These are phyloP conservation scores for Aureobasidium sp. DNA, from an alignment of 2,329 filamentous ascomycete genomes.

Conservation along the genomic window DNA sequence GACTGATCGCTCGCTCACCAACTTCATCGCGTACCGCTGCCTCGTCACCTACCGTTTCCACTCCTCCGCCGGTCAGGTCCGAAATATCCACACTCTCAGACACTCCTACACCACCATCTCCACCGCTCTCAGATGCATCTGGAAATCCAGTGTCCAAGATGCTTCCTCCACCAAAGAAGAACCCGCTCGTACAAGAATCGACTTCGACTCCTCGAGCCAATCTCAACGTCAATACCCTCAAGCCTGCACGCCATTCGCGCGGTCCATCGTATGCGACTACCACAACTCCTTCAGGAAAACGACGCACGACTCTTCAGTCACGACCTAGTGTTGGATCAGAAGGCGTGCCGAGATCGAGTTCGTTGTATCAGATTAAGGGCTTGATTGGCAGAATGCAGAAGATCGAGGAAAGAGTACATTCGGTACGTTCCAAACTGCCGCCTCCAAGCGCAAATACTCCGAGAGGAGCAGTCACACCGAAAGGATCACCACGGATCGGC, in stretches of 20 bases:
- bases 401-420: constrained; percentile 87
- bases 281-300: constrained; percentile 32
- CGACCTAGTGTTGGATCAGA: constrained; percentile 19
- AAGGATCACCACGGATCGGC: constrained; percentile 27
- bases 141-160: constrained; percentile 38
- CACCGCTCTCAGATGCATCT: constrained; percentile 83
- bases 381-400: constrained; percentile 97
- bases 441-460: constrained; percentile 71
- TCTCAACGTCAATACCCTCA: constrained; percentile 31
- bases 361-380: constrained; percentile 83
- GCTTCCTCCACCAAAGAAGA: constrained; percentile 29
- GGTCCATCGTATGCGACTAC: constrained; percentile 44
- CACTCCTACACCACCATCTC: constrained; percentile 78
- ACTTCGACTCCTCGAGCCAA: constrained; percentile 44
- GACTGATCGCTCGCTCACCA: constrained; percentile 47
- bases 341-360: constrained; percentile 53
- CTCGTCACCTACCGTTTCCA: constrained; percentile 83
- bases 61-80: constrained; percentile 64
- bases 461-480: constrained; percentile 57
- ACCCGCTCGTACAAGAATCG: constrained; percentile 43
- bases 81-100: constrained; percentile 53
- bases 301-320: constrained; percentile 38
- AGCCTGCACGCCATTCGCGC: constrained; percentile 42
- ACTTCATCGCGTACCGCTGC: constrained; percentile 68
- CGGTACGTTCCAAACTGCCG: constrained; percentile 82